phyloP scores from a whole-genome alignment of 495 filamentous ascomycete genomes.

The Neurospora africana region DNA sequence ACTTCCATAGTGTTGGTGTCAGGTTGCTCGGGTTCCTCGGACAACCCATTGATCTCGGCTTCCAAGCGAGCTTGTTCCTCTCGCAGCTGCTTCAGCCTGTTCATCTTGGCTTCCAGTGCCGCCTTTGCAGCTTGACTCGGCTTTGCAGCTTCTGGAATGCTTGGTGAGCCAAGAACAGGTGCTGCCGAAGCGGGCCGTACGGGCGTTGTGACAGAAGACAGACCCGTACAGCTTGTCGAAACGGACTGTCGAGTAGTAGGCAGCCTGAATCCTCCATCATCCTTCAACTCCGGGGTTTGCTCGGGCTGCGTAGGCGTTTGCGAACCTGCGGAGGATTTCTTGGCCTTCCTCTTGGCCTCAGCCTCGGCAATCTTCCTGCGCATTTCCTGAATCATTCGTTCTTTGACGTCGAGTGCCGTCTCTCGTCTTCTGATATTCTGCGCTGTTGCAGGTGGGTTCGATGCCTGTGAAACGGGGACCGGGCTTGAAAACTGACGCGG shows the following conservation, averaged over 20 bases:
- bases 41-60: slow-evolving; percentile 39
- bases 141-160: slow-evolving; percentile 10
- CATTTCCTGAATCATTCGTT: slow-evolving; percentile 63
- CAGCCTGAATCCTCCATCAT: slow-evolving; percentile 6
- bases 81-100: slow-evolving; percentile 42
- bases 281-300: slow-evolving; percentile 26
- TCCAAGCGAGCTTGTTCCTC: slow-evolving; percentile 50
- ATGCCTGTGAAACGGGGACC: slow-evolving; percentile 16
- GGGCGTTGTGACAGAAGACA: neutral
- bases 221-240: slow-evolving; percentile 3
- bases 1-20: slow-evolving; percentile 32
- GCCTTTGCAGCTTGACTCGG: slow-evolving; percentile 15
- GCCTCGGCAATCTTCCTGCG: slow-evolving; percentile 66
- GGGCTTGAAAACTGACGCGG: slow-evolving; percentile 30
- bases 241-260: neutral
- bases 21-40: slow-evolving; percentile 46
- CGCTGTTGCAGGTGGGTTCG: slow-evolving; percentile 24
- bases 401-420: slow-evolving; percentile 53
- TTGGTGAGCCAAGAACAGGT: slow-evolving; percentile 4
- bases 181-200: neutral
- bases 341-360: slow-evolving; percentile 51
- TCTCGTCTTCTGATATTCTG: slow-evolving; percentile 12
- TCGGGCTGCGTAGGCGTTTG: slow-evolving; percentile 17
- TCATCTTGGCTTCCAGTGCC: slow-evolving; percentile 37
- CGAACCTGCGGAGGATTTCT: slow-evolving; percentile 13